Conservation (phyloP, 1,284 basidiomycete genomes). For the Exobasidium cylindrosporum region DNA sequence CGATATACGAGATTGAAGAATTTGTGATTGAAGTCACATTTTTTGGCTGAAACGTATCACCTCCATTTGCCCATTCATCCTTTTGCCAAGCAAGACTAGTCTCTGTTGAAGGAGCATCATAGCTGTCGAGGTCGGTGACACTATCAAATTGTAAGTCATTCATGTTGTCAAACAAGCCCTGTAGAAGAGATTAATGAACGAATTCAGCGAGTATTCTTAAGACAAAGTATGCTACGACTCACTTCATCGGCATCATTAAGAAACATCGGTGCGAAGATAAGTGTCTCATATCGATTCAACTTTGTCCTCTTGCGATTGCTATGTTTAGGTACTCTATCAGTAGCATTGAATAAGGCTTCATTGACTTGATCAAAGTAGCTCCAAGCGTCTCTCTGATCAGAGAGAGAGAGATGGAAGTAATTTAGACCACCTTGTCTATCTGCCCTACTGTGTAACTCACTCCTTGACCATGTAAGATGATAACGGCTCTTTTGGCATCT, state of each 20-base stretch:
- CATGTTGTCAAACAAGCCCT: slow-evolving; percentile 11
- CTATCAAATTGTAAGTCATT: background rate
- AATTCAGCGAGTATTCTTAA: too few relatives aligned
- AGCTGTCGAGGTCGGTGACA: slow-evolving; percentile 11
- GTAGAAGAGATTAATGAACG: too few relatives aligned
- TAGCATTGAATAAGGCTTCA: slow-evolving; percentile 30
- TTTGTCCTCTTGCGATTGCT: slow-evolving; percentile 12
- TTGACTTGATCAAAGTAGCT: slow-evolving; percentile 31
- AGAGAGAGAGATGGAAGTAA: too few relatives aligned
- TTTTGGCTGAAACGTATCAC: slow-evolving; percentile 12
- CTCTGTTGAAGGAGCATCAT: slow-evolving; percentile 7
- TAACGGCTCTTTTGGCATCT: slow-evolving; percentile 42
- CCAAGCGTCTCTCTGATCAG: slow-evolving; percentile 48
- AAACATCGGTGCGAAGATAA: slow-evolving; percentile 39
- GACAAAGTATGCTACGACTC: slow-evolving; percentile 26
- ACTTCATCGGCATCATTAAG: slow-evolving; percentile 32
- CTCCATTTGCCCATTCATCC: slow-evolving; percentile 29
- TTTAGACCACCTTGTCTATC: too few relatives aligned
- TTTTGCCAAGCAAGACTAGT: slow-evolving; percentile 25
- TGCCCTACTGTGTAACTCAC: too few relatives aligned
- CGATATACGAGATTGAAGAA: background rate
- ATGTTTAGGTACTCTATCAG: slow-evolving; percentile 20
- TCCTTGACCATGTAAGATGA: slow-evolving; percentile 47
- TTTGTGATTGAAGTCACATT: background rate
- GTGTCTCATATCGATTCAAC: slow-evolving; percentile 29